phyloP scores from a whole-genome alignment of 2,329 filamentous ascomycete species.

The Elsinoe ampelina region DNA sequence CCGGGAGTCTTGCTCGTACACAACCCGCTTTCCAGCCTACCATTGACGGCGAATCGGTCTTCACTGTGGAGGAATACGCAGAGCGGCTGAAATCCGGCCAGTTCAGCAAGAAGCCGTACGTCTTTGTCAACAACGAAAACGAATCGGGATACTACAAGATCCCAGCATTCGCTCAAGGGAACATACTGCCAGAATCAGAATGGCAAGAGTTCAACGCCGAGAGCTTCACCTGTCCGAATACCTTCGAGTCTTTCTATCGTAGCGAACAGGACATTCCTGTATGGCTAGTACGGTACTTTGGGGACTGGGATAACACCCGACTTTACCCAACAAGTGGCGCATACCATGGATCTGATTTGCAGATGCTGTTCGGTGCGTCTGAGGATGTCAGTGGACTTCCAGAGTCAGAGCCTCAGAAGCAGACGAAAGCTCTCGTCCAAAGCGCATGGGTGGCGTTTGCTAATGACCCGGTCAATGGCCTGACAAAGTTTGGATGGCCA shows the following conservation, averaged over 20 bases:
- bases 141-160: constrained; percentile 43
- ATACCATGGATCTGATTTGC: constrained; percentile 36
- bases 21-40: constrained; percentile 22
- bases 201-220: constrained; percentile 18
- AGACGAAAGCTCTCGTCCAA: constrained; percentile 21
- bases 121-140: constrained; percentile 38
- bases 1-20: constrained; percentile 22
- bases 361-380: constrained; percentile 26
- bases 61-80: constrained; percentile 20
- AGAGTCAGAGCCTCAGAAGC: constrained; percentile 16
- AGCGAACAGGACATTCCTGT: constrained; percentile 28
- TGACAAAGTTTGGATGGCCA: constrained; percentile 31
- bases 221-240: constrained; percentile 32
- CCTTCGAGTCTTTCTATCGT: constrained; percentile 32
- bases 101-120: constrained; percentile 34
- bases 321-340: constrained; percentile 39
- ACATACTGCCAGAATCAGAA: constrained; percentile 32
- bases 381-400: constrained; percentile 22
- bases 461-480: constrained; percentile 24
- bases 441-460: constrained; percentile 29
- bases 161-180: constrained; percentile 30
- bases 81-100: constrained; percentile 17
- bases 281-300: constrained; percentile 42
- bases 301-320: constrained; percentile 41
- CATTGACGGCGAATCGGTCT: constrained; percentile 22